Base-by-base conservation (phyloP, 208 protist genomes). In the Trypanosoma boissoni region DNA sequence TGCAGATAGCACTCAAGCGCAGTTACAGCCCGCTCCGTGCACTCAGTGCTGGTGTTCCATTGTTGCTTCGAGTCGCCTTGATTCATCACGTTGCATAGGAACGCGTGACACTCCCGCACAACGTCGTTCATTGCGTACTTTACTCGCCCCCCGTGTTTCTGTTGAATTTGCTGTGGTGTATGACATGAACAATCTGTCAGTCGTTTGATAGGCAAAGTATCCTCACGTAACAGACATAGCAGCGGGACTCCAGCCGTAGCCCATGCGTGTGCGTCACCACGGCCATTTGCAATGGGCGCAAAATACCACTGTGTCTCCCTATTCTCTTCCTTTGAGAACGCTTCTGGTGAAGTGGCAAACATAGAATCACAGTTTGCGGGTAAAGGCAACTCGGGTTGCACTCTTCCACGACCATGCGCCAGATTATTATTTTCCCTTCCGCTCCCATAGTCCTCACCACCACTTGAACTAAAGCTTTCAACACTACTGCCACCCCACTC, bases 191-290 rank as follows among this genome's bases (percentile, higher is more conserved):
- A 39, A 16, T 39, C 34, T 6, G 39, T 24, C 1, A 4, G 32
- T 21, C 14, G 26, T 12, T 2, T 18, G 21, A 16, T 26, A 8
- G 32, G 3, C 3, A 49, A 14, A 18, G 54, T 50, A n/a, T n/a
- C n/a, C 12, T 29, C 49, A n/a, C 64, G 56, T 39, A 71, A 54
- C 0, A 53, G 4, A 53, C 54, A 71, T 16, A 71, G 27, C 12
- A 71, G 36, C 31, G 64, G 64, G n/a, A 64, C 57, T 34, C 31
- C 21, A 16, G 29, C 32, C 29, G 6, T 53, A 28, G 46, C 21
- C 55, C 45, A 71, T 26, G 34, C 6, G n/a, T 10, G 12, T 1
- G 20, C 43, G 45, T 49, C 36, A 18, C 27, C 36, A 36, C 44
- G 16, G 0, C 24, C 28, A 32, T 27, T 26, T 7, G 36, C 26